A percentile compares a stretch with the other conserved stretches of the same genome.
Conservation (phyloP, 805 yeast genomes). For the Limtongia smithiae region DNA sequence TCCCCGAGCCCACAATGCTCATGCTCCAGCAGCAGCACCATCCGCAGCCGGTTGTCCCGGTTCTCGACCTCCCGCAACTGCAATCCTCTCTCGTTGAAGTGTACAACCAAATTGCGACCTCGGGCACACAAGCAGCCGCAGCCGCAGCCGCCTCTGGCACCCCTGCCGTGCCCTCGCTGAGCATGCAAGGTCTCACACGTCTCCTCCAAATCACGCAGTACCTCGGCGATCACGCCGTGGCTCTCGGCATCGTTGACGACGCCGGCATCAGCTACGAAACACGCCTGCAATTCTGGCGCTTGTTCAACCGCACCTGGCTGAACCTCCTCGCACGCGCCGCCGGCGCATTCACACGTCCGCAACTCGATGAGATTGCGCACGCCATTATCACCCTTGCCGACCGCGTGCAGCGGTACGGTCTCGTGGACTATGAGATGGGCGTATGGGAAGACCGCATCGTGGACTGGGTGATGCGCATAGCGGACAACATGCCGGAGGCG, state of each 20-base stretch:
- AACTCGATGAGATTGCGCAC: slow-evolving; percentile 11
- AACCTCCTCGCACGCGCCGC: not conserved
- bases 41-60: not conserved
- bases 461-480: slow-evolving; percentile 2
- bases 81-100: slow-evolving; percentile 2
- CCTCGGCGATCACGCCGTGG: slow-evolving; percentile 8
- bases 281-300: slow-evolving; percentile 17
- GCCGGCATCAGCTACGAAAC: not conserved
- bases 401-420: slow-evolving; percentile 16
- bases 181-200: not conserved
- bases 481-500: not conserved
- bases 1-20: no score
- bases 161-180: no score
- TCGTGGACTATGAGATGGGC: slow-evolving; percentile 26
- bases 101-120: not conserved
- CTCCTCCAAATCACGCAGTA: slow-evolving; percentile 4
- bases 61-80: slow-evolving; percentile 1
- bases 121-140: not conserved
- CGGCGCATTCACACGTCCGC: not conserved
- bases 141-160: not conserved
- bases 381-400: slow-evolving; percentile 12
- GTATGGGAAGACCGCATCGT: slow-evolving; percentile 24
- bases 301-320: slow-evolving; percentile 19
- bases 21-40: not conserved
- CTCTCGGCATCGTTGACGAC: slow-evolving; percentile 18